A percentile compares a stretch with the other conserved stretches of the same genome.
Evolutionary conservation across 495 filamentous ascomycete genomes (phyloP).

Genomic region (Aspergillus campestris): DNA sequence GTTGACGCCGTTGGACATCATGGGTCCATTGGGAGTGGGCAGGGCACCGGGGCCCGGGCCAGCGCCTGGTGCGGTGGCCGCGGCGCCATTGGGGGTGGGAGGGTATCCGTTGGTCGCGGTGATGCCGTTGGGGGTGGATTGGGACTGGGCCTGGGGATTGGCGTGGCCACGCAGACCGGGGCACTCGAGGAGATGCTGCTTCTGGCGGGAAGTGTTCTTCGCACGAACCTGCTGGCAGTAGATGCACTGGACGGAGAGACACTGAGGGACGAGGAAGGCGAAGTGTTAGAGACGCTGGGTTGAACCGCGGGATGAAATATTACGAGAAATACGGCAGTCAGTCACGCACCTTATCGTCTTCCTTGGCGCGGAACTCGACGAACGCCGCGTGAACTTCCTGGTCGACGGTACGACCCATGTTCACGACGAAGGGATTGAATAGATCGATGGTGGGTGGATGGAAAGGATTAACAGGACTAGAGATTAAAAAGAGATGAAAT

Average conservation of each 20-base stretch:
- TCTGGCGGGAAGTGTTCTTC: slow-evolving; percentile 51
- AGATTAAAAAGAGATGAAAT: slow-evolving; percentile 6
- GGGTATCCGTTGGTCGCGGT: slow-evolving; percentile 37
- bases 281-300: slow-evolving; percentile 25
- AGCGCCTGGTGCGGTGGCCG: slow-evolving; percentile 27
- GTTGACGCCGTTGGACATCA: slow-evolving; percentile 41
- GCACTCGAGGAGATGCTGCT: slow-evolving; percentile 48
- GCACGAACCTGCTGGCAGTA: slow-evolving; percentile 51
- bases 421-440: slow-evolving; percentile 20
- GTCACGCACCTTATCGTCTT: slow-evolving; percentile 51
- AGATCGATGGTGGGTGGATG: slow-evolving; percentile 20
- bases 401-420: slow-evolving; percentile 50
- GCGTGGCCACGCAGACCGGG: slow-evolving; percentile 41
- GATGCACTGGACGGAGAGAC: slow-evolving; percentile 51
- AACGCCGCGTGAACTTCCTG: slow-evolving; percentile 51
- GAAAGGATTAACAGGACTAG: neutral
- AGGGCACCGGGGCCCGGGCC: slow-evolving; percentile 23
- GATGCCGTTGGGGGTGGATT: slow-evolving; percentile 38
- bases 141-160: slow-evolving; percentile 34
- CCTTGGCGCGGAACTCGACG: slow-evolving; percentile 53
- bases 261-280: slow-evolving; percentile 27
- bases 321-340: slow-evolving; percentile 35
- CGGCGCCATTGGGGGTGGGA: slow-evolving; percentile 36
- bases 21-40: slow-evolving; percentile 28
- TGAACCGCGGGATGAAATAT: slow-evolving; percentile 31